Evolutionary conservation across 495 filamentous ascomycete species (phyloP).

Genomic region (Aspergillus asperescens): DNA sequence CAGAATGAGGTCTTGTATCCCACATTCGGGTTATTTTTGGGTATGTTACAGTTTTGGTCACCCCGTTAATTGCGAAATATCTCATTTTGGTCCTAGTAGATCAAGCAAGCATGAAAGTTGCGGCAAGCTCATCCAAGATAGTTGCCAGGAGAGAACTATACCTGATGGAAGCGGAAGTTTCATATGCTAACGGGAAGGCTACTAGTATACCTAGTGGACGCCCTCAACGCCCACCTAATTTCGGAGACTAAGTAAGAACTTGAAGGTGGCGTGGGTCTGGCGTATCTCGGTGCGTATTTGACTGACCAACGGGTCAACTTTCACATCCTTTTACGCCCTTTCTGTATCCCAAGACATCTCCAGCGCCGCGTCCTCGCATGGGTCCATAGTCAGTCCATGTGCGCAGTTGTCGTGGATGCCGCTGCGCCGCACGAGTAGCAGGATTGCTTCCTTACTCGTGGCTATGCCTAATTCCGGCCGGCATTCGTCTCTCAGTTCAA

Average conservation of each 20-base stretch:
- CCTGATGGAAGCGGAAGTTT: neutral
- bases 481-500: neutral
- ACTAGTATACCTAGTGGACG: neutral
- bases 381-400: neutral
- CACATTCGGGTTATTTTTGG: neutral
- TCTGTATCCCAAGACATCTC: neutral
- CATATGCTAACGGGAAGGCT: neutral
- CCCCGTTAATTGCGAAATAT: too few relatives aligned
- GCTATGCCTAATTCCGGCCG: neutral
- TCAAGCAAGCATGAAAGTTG: neutral
- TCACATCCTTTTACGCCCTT: neutral
- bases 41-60: neutral
- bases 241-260: neutral
- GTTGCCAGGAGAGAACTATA: neutral
- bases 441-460: neutral
- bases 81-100: too few relatives aligned
- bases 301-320: neutral
- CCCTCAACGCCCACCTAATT: neutral
- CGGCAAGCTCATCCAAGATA: too few relatives aligned
- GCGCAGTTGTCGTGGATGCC: slow-evolving; percentile 3
- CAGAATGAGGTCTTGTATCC: slow-evolving; percentile 1
- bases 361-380: neutral
- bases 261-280: too few relatives aligned
- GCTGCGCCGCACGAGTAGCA: slow-evolving; percentile 5
- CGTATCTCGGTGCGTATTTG: neutral